Evolutionary conservation across 2,329 filamentous ascomycete species (phyloP).

Genomic region (Exutisphaerella laricina): DNA sequence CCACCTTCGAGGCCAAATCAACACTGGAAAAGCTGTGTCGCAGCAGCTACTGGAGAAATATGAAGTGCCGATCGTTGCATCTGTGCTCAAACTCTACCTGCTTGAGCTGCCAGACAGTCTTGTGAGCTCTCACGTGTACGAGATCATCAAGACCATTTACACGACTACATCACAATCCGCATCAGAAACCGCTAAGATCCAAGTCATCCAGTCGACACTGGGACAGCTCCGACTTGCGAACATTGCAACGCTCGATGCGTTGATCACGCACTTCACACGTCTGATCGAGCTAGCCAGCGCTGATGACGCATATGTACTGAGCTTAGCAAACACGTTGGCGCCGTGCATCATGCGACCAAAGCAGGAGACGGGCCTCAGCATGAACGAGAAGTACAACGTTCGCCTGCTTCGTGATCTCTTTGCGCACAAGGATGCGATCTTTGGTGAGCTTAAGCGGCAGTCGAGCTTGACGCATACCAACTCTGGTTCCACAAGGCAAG

Average conservation of each 20-base stretch:
- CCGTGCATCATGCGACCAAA: constrained; percentile 85
- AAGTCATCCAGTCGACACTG: constrained; percentile 90
- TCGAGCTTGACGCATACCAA: constrained; percentile 64
- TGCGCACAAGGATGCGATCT: constrained; percentile 89
- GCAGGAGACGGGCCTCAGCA: constrained; percentile 79
- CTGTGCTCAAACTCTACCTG: constrained; percentile 87
- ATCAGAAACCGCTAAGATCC: constrained; percentile 72
- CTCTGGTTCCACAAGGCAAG: constrained; percentile 55
- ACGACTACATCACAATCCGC: constrained; percentile 71
- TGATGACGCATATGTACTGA: constrained; percentile 74
- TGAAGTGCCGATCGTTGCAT: constrained; percentile 90
- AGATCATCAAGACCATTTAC: constrained; percentile 98
- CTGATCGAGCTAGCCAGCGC: constrained; percentile 95
- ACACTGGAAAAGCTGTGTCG: constrained; percentile 76
- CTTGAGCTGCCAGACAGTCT: constrained; percentile 96
- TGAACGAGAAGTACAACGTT: constrained; percentile 92
- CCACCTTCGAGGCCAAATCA: constrained; percentile 73
- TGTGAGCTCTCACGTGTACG: constrained; percentile 95
- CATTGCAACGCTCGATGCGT: constrained; percentile 95
- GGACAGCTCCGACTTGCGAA: constrained; percentile 93
- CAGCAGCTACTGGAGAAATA: constrained; percentile 76
- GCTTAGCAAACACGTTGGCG: constrained; percentile 68
- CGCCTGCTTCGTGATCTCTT: constrained; percentile 89
- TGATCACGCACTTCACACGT: constrained; percentile 96
- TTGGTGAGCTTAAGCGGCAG: constrained; percentile 90